phyloP scores from a whole-genome alignment of 768 basidiomycete genomes.

The Pluteus cervinus region DNA sequence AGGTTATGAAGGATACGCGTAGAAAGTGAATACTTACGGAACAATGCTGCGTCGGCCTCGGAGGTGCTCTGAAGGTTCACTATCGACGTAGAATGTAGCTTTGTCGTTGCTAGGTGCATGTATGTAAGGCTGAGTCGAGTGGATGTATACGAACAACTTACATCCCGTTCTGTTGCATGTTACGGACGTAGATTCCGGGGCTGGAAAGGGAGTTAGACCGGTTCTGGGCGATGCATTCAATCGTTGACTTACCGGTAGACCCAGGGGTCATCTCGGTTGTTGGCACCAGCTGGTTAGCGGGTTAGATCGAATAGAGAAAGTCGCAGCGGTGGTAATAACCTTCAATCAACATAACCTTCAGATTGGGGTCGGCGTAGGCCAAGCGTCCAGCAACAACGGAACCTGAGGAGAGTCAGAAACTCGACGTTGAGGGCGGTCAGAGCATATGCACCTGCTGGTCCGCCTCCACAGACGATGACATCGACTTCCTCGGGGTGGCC shows the following conservation, averaged over 20 bases:
- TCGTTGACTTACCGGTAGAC: constrained; percentile 46
- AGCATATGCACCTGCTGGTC: constrained; percentile 44
- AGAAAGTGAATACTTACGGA: constrained; percentile 37
- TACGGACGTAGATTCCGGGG: constrained; percentile 63
- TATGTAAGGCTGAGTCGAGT: not conserved
- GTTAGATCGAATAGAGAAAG: not conserved
- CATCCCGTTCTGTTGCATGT: constrained; percentile 69
- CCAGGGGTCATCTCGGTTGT: constrained; percentile 72
- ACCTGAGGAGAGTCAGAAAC: constrained; percentile 26
- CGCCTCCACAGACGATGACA: constrained; percentile 64
- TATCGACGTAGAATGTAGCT: constrained; percentile 67
- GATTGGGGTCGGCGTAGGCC: constrained; percentile 63
- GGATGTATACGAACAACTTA: constrained; percentile 23
- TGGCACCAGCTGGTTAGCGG: constrained; percentile 44
- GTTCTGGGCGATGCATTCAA: not conserved
- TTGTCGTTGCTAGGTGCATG: constrained; percentile 51
- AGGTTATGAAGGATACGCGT: not conserved
- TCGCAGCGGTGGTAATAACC: constrained; percentile 27
- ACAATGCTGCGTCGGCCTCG: constrained; percentile 64
- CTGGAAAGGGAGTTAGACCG: constrained; percentile 18
- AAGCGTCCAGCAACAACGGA: constrained; percentile 66
- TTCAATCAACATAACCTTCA: constrained; percentile 75
- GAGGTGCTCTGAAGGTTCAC: constrained; percentile 47
- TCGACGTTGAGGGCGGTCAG: not conserved
- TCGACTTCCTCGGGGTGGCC: constrained; percentile 68